Evolutionary conservation across 768 basidiomycete genomes (phyloP), one percentile per base, ranked within the genome.

Genomic region (Macrolepiota albuminosa): DNA sequence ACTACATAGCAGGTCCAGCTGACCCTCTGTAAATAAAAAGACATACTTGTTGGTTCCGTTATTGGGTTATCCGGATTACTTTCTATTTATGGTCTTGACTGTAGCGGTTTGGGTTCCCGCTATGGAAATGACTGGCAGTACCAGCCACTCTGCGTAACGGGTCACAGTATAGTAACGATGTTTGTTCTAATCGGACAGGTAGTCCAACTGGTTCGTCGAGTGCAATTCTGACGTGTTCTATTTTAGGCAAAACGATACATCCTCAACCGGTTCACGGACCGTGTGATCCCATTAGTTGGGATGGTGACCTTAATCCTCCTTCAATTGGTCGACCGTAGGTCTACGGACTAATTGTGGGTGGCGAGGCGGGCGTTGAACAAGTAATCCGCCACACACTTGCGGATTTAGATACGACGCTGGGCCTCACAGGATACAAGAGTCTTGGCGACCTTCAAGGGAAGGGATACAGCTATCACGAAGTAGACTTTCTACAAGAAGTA

Each of bases 361-460:
- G 92, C 0, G 83, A 91, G 69, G 79, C 76, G 4, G 93, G 92
- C 2, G 84, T 91, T 11, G 86, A 91, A 65, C 85, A 90, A 63
- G 86, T 93, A 13, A 71, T 94, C 60, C 80, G 74, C 57, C 81
- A 83, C 57, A 83, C 84, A 2, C 72, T 93, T 34, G 84, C 88
- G 10, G 91, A 93, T 63, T 68, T 89, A 24, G 83, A 92, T 63
- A 75, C 79, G 50, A 83, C 83, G 2, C 73, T 93, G 47, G 87
- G 86, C 2, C 73, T 90, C 37, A 69, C 78, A 8, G 91, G 91
- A 10, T 86, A 81, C 63, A 74, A 69, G 56, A 81, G 70, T 56
- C 61, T 91, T 54, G 73, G 69, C n/a, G 86, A 91, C 33, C 77
- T 93, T 58, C 81, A 81, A 57, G 85, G 84, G 66, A 21, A 79